These are phyloP conservation scores for Nymphaea thermarum DNA, from an alignment of 164 flowering plant genomes.

Conservation along the genomic window DNA sequence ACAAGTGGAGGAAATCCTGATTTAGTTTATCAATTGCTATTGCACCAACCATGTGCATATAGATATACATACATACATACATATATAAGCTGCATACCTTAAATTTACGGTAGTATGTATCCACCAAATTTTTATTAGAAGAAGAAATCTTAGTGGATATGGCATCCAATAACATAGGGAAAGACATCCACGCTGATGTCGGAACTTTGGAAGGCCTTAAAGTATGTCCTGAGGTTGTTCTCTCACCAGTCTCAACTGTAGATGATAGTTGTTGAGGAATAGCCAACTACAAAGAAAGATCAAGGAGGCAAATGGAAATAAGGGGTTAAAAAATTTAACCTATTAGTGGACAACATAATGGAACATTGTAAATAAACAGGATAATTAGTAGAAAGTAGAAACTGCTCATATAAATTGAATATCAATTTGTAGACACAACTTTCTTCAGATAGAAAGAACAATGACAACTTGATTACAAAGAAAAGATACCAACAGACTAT, in stretches of 20 bases:
- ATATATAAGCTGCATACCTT: constrained; percentile 24
- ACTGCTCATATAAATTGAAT: neutral
- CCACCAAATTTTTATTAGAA: constrained; percentile 36
- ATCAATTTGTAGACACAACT: neutral
- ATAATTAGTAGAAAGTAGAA: neutral
- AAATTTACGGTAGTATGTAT: constrained; percentile 33
- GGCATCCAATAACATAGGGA: constrained; percentile 64
- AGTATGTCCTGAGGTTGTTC: constrained; percentile 10
- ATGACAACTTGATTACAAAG: neutral
- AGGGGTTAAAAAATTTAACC: neutral
- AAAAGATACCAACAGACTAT: no score
- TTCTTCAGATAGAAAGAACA: neutral
- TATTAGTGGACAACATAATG: neutral
- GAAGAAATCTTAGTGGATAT: constrained; percentile 39
- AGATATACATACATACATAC: neutral
- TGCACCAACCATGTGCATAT: neutral
- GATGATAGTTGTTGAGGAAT: constrained; percentile 6
- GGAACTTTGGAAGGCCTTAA: constrained; percentile 33
- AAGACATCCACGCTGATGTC: constrained; percentile 91
- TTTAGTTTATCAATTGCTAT: no score
- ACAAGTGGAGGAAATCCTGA: neutral
- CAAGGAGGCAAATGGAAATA: constrained; percentile 1
- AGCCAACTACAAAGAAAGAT: constrained; percentile 12
- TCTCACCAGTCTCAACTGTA: constrained; percentile 10
- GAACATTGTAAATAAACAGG: neutral